Conservation (phyloP, 2,329 filamentous ascomycete genomes). For the Leptographium flavum region DNA sequence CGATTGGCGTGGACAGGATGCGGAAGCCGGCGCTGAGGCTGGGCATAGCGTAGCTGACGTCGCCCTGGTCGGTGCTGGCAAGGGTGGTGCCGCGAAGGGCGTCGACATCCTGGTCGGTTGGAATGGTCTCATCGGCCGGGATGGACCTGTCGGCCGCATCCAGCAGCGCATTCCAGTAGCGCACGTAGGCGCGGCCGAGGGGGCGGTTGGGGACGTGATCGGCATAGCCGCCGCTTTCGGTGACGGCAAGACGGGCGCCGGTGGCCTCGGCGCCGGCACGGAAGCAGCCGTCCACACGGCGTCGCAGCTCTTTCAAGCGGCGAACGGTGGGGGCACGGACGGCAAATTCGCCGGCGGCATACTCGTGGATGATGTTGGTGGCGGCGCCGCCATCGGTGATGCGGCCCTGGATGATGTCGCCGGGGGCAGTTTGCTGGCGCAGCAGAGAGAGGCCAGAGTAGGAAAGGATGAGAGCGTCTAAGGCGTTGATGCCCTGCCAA, state of each 20-base stretch:
- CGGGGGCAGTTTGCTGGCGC: slow-evolving; percentile 40
- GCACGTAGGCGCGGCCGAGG: slow-evolving; percentile 29
- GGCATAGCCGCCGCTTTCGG: slow-evolving; percentile 28
- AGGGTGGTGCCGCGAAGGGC: slow-evolving; percentile 25
- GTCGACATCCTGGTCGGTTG: slow-evolving; percentile 26
- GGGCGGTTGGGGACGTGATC: slow-evolving; percentile 40
- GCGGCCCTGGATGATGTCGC: slow-evolving; percentile 34
- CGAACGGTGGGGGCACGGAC: slow-evolving; percentile 27
- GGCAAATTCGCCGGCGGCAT: slow-evolving; percentile 28
- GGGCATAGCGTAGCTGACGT: slow-evolving; percentile 43
- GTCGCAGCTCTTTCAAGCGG: slow-evolving; percentile 23
- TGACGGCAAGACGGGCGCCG: slow-evolving; percentile 32
- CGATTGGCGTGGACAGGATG: slow-evolving; percentile 27
- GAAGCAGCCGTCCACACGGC: slow-evolving; percentile 28
- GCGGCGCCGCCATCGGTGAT: slow-evolving; percentile 37
- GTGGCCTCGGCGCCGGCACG: slow-evolving; percentile 24
- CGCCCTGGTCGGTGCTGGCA: slow-evolving; percentile 45
- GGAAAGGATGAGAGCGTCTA: slow-evolving; percentile 38
- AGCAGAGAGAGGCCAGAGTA: slow-evolving; percentile 35
- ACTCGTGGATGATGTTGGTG: slow-evolving; percentile 42
- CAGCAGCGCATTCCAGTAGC: slow-evolving; percentile 27
- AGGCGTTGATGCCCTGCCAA: slow-evolving; percentile 44
- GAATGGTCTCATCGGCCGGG: slow-evolving; percentile 1
- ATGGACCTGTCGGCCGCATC: background rate
- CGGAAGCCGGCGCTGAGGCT: slow-evolving; percentile 37